phyloP scores from a whole-genome alignment of 129 eudicot species.

The Centrapalus pauciflorus region DNA sequence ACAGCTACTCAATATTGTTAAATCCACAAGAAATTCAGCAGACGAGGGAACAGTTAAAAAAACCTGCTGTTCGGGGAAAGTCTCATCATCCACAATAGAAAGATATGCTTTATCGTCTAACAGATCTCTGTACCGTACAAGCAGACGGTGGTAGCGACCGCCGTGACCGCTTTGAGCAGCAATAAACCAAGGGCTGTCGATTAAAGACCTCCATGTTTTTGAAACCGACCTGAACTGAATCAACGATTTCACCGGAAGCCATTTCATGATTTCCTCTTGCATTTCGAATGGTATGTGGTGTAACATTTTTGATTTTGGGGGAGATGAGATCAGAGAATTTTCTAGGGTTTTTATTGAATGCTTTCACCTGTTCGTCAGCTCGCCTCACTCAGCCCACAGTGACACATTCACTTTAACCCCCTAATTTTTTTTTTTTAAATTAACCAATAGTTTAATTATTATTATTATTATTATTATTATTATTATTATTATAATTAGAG shows the following conservation, averaged over 20 bases:
- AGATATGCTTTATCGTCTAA: not conserved
- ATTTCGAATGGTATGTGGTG: slow-evolving; percentile 34
- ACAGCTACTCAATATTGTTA: too few relatives aligned
- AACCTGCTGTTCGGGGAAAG: not conserved
- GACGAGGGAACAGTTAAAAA: not conserved
- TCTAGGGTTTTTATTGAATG: too few relatives aligned
- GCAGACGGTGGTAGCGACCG: not conserved
- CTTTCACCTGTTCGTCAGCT: too few relatives aligned
- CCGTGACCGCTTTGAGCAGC: slow-evolving; percentile 5
- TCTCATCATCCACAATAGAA: not conserved
- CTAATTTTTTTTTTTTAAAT: too few relatives aligned
- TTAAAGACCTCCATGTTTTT: slow-evolving; percentile 42
- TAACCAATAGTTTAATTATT: too few relatives aligned
- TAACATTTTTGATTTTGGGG: slow-evolving; percentile 19
- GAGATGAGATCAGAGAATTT: too few relatives aligned
- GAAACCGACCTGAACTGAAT: slow-evolving; percentile 27
- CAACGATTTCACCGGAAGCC: slow-evolving; percentile 37
- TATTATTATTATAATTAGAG: too few relatives aligned
- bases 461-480: too few relatives aligned
- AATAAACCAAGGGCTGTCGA: slow-evolving; percentile 30
- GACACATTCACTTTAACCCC: too few relatives aligned
- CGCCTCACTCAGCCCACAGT: too few relatives aligned
- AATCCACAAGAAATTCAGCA: too few relatives aligned
- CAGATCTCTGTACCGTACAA: slow-evolving; percentile 6
- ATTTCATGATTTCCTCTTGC: slow-evolving; percentile 34